Conservation (phyloP, 805 yeast genomes). For the Spathaspora arborariae region DNA sequence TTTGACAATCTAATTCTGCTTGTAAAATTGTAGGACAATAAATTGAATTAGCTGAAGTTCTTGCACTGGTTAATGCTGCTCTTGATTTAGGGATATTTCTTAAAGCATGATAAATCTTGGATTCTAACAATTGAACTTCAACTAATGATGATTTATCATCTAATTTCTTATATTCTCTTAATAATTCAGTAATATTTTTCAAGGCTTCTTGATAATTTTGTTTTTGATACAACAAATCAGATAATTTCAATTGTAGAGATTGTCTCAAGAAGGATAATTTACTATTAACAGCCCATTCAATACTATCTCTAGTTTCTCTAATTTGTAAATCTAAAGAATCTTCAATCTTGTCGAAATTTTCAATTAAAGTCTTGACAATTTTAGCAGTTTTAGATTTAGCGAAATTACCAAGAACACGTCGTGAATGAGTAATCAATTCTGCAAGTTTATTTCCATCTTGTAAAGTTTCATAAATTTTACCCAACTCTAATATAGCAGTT, state of each 20-base stretch:
- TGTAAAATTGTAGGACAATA: conserved; percentile 92
- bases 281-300: conserved; percentile 81
- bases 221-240: conserved; percentile 68
- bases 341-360: conserved; percentile 63
- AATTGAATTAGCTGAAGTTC: conserved; percentile 96
- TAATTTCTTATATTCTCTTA: conserved; percentile 83
- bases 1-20: conserved; percentile 92
- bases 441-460: conserved; percentile 50
- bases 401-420: conserved; percentile 66
- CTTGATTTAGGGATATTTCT: conserved; percentile 87
- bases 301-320: conserved; percentile 67
- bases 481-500: conserved; percentile 69
- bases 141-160: conserved; percentile 95
- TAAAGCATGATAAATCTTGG: conserved; percentile 85
- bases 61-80: conserved; percentile 90
- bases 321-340: conserved; percentile 68
- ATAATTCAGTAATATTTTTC: conserved; percentile 62
- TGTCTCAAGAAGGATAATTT: conserved; percentile 88
- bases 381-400: conserved; percentile 96
- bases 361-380: conserved; percentile 77
- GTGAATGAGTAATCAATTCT: conserved; percentile 61
- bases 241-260: conserved; percentile 77
- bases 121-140: conserved; percentile 90
- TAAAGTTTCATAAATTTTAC: conserved; percentile 57
- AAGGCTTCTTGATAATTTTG: conserved; percentile 66